Conservation (phyloP, 1,284 basidiomycete species). For the Porodaedalea pini region DNA sequence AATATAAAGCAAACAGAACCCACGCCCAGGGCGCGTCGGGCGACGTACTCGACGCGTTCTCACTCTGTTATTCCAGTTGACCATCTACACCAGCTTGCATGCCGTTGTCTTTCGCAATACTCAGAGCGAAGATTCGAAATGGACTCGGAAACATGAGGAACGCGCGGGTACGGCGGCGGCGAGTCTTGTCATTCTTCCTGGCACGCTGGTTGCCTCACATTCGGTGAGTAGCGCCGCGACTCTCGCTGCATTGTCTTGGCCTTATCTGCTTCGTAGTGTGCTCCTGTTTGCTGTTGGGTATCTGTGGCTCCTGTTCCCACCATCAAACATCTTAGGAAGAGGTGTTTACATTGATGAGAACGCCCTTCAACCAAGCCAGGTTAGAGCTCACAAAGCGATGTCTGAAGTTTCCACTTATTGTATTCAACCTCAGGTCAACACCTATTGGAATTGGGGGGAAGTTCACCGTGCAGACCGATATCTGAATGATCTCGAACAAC, state of each 20-base stretch:
- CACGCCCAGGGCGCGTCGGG: neutral
- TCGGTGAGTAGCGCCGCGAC: constrained; percentile 7
- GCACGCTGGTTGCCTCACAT: constrained; percentile 12
- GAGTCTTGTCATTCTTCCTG: constrained; percentile 10
- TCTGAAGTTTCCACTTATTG: constrained; percentile 2
- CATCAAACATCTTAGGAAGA: constrained; percentile 60
- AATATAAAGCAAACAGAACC: neutral
- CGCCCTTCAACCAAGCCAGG: constrained; percentile 86
- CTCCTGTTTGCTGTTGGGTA: constrained; percentile 61
- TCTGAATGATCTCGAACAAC: constrained; percentile 60
- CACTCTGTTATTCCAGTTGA: neutral
- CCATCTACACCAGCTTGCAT: neutral
- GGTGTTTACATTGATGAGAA: constrained; percentile 88
- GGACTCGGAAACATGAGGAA: constrained; percentile 3
- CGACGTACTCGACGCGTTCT: neutral
- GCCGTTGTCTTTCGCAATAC: neutral
- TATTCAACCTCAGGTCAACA: constrained; percentile 62
- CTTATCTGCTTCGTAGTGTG: constrained; percentile 36
- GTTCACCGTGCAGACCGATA: constrained; percentile 81
- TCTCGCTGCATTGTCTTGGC: neutral
- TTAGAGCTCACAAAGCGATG: constrained; percentile 31
- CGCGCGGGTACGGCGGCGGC: constrained; percentile 13
- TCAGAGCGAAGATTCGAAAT: neutral
- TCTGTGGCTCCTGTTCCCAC: constrained; percentile 72
- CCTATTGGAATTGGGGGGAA: constrained; percentile 85